A percentile compares a stretch with the other conserved stretches of the same genome.
Conservation (phyloP, 495 filamentous ascomycete species). For the Bacidia gigantensis region DNA sequence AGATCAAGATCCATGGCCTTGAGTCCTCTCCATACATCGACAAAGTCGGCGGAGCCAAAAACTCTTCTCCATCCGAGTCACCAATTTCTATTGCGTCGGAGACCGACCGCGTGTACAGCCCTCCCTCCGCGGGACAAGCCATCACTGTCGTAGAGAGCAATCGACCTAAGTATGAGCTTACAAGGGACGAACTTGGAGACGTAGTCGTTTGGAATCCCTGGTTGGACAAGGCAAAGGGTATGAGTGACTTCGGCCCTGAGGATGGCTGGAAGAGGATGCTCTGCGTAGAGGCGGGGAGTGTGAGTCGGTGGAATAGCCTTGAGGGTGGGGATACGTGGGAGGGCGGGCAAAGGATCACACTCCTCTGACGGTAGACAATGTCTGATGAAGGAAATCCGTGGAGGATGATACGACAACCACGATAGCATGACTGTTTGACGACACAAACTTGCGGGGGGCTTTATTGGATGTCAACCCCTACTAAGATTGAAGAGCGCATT, state of each 20-base stretch:
- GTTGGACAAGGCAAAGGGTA: slow-evolving; percentile 63
- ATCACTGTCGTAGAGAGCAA: slow-evolving; percentile 45
- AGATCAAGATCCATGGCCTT: slow-evolving; percentile 56
- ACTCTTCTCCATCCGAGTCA: slow-evolving; percentile 4
- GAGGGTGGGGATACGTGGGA: slow-evolving; percentile 83
- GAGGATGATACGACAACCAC: no score
- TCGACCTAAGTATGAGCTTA: slow-evolving; percentile 50
- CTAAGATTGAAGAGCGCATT: no score
- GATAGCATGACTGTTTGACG: no score
- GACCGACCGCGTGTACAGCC: slow-evolving; percentile 68
- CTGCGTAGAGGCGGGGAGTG: slow-evolving; percentile 82
- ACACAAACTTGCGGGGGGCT: no score
- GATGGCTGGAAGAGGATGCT: slow-evolving; percentile 86
- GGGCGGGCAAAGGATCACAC: slow-evolving; percentile 63
- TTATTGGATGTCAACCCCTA: no score
- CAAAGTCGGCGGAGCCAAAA: slow-evolving; percentile 19
- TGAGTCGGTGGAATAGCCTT: slow-evolving; percentile 65
- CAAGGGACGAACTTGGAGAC: slow-evolving; percentile 67
- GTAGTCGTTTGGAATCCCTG: slow-evolving; percentile 98
- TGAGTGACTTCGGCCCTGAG: slow-evolving; percentile 80
- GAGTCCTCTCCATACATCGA: slow-evolving; percentile 61
- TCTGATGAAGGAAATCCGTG: no score
- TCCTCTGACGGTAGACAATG: slow-evolving; percentile 4
- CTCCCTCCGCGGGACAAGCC: slow-evolving; percentile 26
- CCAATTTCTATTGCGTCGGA: slow-evolving; percentile 51